Conservation (phyloP, 345 rosid species). For the Alliaria petiolata region DNA sequence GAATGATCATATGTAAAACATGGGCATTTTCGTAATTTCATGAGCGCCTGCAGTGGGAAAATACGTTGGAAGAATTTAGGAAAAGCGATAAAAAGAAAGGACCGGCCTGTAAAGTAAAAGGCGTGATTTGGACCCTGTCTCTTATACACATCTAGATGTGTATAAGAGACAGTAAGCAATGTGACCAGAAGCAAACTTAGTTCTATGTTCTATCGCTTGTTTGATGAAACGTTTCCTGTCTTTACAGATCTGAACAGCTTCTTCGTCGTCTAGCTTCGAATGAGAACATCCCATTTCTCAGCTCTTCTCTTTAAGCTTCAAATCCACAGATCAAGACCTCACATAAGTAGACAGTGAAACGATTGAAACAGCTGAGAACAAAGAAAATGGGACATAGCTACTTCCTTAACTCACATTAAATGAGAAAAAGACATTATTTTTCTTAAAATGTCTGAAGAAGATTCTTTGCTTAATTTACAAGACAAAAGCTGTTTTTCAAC, state of each 20-base stretch:
- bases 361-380: neutral
- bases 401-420: neutral
- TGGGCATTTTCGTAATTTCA: slow-evolving; percentile 4
- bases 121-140: slow-evolving; percentile 19
- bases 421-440: neutral
- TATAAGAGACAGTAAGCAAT: slow-evolving; percentile 80
- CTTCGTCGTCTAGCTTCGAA: slow-evolving; percentile 83
- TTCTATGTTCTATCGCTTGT: slow-evolving; percentile 85
- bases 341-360: neutral
- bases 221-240: slow-evolving; percentile 85
- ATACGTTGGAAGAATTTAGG: slow-evolving; percentile 30
- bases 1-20: neutral
- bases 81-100: slow-evolving; percentile 24
- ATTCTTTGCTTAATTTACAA: slow-evolving; percentile 29
- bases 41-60: slow-evolving; percentile 9
- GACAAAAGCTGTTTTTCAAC: neutral
- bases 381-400: neutral
- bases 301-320: slow-evolving; percentile 5
- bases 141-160: too few relatives aligned
- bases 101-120: slow-evolving; percentile 32
- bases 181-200: slow-evolving; percentile 73
- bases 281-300: slow-evolving; percentile 89
- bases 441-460: slow-evolving; percentile 4
- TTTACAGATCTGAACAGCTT: slow-evolving; percentile 92
- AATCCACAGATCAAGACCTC: neutral